Conservation (phyloP, 75 land plant species). For the Pinus tabuliformis region DNA sequence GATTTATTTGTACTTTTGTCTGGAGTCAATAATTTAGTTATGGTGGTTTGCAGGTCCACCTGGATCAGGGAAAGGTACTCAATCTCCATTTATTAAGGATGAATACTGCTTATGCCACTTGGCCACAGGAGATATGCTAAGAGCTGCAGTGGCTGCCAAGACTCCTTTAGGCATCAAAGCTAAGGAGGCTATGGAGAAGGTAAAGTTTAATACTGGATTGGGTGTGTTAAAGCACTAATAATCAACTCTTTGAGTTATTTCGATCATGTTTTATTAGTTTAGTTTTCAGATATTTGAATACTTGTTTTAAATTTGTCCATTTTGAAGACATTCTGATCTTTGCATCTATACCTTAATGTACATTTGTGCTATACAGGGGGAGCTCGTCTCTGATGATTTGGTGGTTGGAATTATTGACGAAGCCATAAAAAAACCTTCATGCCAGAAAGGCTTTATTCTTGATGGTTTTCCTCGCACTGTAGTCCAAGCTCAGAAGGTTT, state of each 20-base stretch:
- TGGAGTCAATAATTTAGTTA: neutral
- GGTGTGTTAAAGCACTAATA: neutral
- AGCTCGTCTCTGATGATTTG: conserved; percentile 93
- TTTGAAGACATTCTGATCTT: conserved; percentile 4
- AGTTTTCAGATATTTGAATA: neutral
- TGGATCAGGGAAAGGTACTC: conserved; percentile 97
- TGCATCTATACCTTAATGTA: neutral
- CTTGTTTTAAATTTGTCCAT: neutral
- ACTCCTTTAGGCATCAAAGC: conserved; percentile 95
- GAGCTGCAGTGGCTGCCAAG: conserved; percentile 93
- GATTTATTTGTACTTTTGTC: neutral
- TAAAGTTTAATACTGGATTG: conserved; percentile 9
- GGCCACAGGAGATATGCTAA: conserved; percentile 96
- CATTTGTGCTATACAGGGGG: conserved; percentile 52
- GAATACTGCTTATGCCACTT: conserved; percentile 92
- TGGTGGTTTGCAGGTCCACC: conserved; percentile 68
- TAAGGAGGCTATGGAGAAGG: conserved; percentile 96
- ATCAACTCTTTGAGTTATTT: neutral
- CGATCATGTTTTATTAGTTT: neutral
- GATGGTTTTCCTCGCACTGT: conserved; percentile 98
- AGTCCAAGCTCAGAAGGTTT: conserved; percentile 88
- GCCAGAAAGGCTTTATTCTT: conserved; percentile 93
- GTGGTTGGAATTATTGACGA: conserved; percentile 98
- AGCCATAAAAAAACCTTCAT: conserved; percentile 91
- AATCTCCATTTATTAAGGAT: conserved; percentile 91